A percentile compares a stretch with the other conserved stretches of the same genome.
These are phyloP conservation scores for Blastocystis sp. DNA, from an alignment of 352 stramenopile species.

Conservation along the genomic window DNA sequence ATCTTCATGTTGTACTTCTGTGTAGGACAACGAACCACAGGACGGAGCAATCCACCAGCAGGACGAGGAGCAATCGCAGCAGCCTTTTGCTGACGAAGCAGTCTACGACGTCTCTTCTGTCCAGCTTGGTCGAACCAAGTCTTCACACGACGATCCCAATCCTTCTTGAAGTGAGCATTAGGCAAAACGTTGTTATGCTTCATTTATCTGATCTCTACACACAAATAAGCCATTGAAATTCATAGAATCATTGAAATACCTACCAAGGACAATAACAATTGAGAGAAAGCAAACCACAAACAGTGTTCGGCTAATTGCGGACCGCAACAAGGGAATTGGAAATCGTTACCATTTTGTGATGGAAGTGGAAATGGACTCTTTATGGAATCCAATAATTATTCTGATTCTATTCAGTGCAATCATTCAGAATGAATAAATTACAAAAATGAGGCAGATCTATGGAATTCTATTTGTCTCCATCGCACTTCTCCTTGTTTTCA, in stretches of 20 bases:
- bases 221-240: slow-evolving; percentile 60
- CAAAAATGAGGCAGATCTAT: neutral
- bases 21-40: slow-evolving; percentile 92
- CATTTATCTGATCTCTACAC: slow-evolving; percentile 2
- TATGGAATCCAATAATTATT: neutral
- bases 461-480: neutral
- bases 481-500: neutral
- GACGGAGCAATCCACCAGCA: slow-evolving; percentile 85
- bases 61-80: slow-evolving; percentile 90
- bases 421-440: neutral
- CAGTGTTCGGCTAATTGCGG: too few species aligned
- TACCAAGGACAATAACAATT: slow-evolving; percentile 8
- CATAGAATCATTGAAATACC: neutral
- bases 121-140: too few species aligned
- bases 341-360: neutral
- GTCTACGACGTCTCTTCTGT: too few species aligned
- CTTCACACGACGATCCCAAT: too few species aligned
- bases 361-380: neutral
- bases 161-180: too few species aligned
- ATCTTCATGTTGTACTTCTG: slow-evolving; percentile 96
- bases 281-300: neutral
- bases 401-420: neutral
- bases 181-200: too few species aligned
- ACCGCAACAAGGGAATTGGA: neutral
- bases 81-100: slow-evolving; percentile 87